Conservation (phyloP, 306 rosid species). For the Fragaria iinumae region DNA sequence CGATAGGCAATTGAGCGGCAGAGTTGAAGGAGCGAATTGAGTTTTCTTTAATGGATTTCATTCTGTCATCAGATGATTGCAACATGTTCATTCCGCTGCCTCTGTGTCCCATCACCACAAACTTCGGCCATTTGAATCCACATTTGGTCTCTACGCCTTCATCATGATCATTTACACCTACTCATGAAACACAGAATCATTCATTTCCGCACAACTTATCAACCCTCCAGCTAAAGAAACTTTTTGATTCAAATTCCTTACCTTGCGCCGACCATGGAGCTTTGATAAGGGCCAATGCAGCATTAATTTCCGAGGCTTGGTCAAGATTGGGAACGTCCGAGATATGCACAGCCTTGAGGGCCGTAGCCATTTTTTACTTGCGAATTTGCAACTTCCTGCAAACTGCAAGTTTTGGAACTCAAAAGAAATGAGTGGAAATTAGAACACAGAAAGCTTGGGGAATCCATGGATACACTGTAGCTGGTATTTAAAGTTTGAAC, state of each 20-base stretch:
- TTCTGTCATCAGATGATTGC: constrained; percentile 57
- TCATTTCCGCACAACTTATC: not conserved
- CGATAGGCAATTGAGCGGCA: constrained; percentile 51
- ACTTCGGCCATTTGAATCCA: constrained; percentile 30
- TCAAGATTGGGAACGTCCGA: constrained; percentile 50
- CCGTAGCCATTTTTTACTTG: constrained; percentile 28
- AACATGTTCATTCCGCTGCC: constrained; percentile 77
- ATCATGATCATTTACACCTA: not conserved
- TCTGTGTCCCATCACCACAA: constrained; percentile 73
- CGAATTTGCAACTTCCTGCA: constrained; percentile 12
- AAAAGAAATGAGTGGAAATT: not conserved
- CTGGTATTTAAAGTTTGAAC: not conserved
- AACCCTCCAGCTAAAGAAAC: not conserved
- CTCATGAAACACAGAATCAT: constrained; percentile 2
- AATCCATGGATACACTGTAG: not conserved
- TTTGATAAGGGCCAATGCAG: constrained; percentile 26
- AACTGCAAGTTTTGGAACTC: not conserved
- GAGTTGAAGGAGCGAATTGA: constrained; percentile 64
- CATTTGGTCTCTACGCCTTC: not conserved
- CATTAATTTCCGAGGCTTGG: constrained; percentile 24
- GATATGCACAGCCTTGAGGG: constrained; percentile 54
- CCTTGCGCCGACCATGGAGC: constrained; percentile 20
- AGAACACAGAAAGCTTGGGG: constrained; percentile 11
- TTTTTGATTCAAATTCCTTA: not conserved
- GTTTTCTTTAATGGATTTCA: constrained; percentile 67